Percentiles rank a stretch among this genome's conserved stretches.
Conservation (phyloP, 1,139 yeast genomes). For the Wickerhamomyces sp. region DNA sequence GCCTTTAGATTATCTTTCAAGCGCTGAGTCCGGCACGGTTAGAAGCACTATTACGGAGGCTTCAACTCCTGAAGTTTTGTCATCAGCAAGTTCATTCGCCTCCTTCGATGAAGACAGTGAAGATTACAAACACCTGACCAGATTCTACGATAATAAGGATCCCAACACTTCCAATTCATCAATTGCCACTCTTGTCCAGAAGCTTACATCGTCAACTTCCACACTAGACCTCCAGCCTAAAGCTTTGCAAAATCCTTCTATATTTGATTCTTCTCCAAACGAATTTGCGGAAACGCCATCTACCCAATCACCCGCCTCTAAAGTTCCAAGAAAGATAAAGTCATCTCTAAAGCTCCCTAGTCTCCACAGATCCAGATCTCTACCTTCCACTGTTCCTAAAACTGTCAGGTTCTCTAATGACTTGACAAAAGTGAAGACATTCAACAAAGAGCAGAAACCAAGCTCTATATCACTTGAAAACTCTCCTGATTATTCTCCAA, state of each 20-base stretch:
- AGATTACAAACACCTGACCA: conserved; percentile 10
- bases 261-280: conserved; percentile 5
- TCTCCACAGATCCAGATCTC: conserved; percentile 40
- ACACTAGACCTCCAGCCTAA: conserved; percentile 13
- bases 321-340: conserved; percentile 16
- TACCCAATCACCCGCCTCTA: not conserved
- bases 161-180: conserved; percentile 18
- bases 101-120: conserved; percentile 18
- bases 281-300: conserved; percentile 2
- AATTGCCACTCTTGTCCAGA: conserved; percentile 21
- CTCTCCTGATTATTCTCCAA: conserved; percentile 41
- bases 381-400: conserved; percentile 47
- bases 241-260: conserved; percentile 1
- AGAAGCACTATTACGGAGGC: conserved; percentile 1
- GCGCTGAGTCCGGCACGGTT: not conserved
- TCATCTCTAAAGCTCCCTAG: conserved; percentile 32
- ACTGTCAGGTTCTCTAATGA: conserved; percentile 60
- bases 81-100: conserved; percentile 18
- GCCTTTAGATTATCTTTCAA: not conserved
- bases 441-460: conserved; percentile 52
- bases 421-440: conserved; percentile 46
- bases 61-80: conserved; percentile 10
- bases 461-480: conserved; percentile 51
- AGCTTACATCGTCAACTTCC: conserved; percentile 16
- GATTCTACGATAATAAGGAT: conserved; percentile 4